A percentile compares a stretch with the other conserved stretches of the same genome.
These are phyloP conservation scores for Ustilago sp. DNA, from an alignment of 1,284 basidiomycete species.

Conservation along the genomic window DNA sequence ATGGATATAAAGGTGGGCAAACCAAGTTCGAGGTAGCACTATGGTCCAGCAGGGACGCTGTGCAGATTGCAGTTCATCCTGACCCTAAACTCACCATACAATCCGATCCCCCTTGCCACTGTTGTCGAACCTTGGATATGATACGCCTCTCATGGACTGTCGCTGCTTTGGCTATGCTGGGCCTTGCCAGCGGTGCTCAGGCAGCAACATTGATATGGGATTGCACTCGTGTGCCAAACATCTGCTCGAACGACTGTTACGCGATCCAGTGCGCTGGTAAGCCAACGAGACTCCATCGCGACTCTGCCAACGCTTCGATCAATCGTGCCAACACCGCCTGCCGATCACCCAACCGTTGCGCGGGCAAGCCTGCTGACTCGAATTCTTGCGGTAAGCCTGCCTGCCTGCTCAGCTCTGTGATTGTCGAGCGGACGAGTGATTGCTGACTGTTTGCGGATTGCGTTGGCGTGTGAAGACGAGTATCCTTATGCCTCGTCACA, in stretches of 20 bases:
- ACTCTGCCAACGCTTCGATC: conserved; percentile 40
- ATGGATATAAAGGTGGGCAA: neutral
- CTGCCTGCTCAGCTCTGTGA: neutral
- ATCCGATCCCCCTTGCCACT: neutral
- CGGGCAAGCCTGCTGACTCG: conserved; percentile 29
- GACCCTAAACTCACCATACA: neutral
- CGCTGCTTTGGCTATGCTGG: conserved; percentile 9
- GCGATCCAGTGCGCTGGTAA: conserved; percentile 54
- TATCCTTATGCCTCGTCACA: conserved; percentile 54
- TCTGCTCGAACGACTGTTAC: conserved; percentile 57
- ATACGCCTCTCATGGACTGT: neutral
- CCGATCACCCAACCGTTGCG: conserved; percentile 53
- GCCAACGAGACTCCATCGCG: conserved; percentile 54
- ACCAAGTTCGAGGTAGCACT: neutral
- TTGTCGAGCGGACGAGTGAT: neutral
- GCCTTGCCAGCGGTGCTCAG: neutral
- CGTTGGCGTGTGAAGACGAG: conserved; percentile 38
- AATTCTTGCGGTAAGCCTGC: conserved; percentile 50
- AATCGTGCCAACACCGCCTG: conserved; percentile 53
- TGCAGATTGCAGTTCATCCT: neutral
- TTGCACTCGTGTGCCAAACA: conserved; percentile 58
- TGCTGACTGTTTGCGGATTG: neutral
- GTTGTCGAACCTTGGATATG: neutral
- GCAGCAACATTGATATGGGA: conserved; percentile 54
- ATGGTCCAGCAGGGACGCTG: neutral